Percentiles rank a stretch among this genome's conserved stretches.
These are phyloP conservation scores for Podaxis sp. DNA, from an alignment of 768 basidiomycete genomes.

Conservation along the genomic window DNA sequence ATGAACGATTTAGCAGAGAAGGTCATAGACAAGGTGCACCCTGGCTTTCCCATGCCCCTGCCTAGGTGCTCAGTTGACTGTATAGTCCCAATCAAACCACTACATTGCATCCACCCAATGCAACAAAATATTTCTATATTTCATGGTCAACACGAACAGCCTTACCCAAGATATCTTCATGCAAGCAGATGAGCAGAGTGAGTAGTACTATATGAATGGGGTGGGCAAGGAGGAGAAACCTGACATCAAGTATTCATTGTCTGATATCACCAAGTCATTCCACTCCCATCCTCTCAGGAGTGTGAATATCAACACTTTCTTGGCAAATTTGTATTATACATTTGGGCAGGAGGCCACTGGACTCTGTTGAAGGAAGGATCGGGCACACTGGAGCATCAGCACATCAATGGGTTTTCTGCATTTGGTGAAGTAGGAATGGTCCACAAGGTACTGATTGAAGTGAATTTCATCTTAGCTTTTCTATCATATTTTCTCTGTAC, in stretches of 20 bases:
- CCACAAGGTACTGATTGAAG: no score
- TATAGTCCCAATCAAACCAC: slow-evolving; percentile 83
- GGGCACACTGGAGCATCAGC: no score
- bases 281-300: slow-evolving; percentile 95
- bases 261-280: slow-evolving; percentile 98
- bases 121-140: slow-evolving; percentile 22
- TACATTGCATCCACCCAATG: slow-evolving; percentile 69
- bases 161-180: slow-evolving; percentile 66
- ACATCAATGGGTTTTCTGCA: no score
- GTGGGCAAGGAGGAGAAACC: slow-evolving; percentile 79
- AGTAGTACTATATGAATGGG: slow-evolving; percentile 74
- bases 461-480: no score
- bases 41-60: slow-evolving; percentile 3
- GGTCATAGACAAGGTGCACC: slow-evolving; percentile 70
- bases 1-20: slow-evolving; percentile 73
- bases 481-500: no score
- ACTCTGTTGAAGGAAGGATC: no score
- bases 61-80: background rate
- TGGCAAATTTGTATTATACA: slow-evolving; percentile 85
- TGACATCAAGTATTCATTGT: slow-evolving; percentile 90
- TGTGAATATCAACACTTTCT: slow-evolving; percentile 96
- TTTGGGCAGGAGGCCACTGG: slow-evolving; percentile 89
- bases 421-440: no score
- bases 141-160: slow-evolving; percentile 51
- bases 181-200: slow-evolving; percentile 66